These are phyloP conservation scores for Rhododendron griersonianum DNA, from an alignment of 148 eudicot species.

Conservation along the genomic window DNA sequence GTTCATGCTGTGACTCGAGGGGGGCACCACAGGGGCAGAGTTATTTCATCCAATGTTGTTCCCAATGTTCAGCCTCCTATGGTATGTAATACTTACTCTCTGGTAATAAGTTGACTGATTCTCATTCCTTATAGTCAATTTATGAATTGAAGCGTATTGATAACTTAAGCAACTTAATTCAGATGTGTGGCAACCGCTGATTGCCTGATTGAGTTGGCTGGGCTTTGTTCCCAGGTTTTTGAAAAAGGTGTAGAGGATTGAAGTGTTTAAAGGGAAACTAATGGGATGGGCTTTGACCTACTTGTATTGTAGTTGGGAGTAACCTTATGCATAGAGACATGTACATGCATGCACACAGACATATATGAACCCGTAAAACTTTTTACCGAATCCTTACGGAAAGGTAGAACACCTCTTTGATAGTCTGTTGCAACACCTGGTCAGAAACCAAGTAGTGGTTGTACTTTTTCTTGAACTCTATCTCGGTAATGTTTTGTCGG, in stretches of 20 bases:
- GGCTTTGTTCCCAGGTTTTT: neutral
- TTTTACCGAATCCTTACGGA: neutral
- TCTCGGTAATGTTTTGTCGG: neutral
- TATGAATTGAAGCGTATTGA: neutral
- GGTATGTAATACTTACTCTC: constrained; percentile 32
- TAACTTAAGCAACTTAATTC: neutral
- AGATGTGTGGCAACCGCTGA: neutral
- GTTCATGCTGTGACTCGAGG: constrained; percentile 85
- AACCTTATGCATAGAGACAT: neutral
- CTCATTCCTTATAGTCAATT: neutral
- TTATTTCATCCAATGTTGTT: constrained; percentile 57
- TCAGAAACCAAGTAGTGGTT: neutral
- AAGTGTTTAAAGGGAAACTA: neutral
- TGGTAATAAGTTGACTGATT: neutral
- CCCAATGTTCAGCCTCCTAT: constrained; percentile 90
- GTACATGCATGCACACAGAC: neutral
- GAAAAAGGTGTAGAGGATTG: neutral
- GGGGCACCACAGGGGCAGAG: constrained; percentile 86
- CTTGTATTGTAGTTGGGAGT: neutral
- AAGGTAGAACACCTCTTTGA: neutral
- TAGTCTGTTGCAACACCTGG: neutral
- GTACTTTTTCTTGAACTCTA: neutral
- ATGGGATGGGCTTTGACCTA: constrained; percentile 4
- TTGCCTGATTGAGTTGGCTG: neutral
- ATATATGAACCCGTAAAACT: neutral